Base-by-base conservation (phyloP, 106 monocot species). In the Triglochin maritima region DNA sequence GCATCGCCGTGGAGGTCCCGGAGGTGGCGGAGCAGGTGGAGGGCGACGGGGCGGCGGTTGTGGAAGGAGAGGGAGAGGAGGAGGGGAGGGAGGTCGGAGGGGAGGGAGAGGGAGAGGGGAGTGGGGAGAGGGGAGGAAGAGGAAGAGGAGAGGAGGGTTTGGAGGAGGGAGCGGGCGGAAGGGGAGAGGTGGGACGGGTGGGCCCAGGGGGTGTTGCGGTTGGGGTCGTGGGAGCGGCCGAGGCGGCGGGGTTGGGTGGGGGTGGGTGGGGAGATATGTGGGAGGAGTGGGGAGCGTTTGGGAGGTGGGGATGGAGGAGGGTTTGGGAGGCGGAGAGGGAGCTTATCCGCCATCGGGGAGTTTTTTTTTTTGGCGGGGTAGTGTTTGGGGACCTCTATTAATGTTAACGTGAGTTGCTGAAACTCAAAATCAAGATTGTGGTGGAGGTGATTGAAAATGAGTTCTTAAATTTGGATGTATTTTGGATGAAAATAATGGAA, bases 181-280 rank as follows among this genome's bases (percentile, higher is more conserved):
- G 73, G 59, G 70, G 87, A 83, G 77, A 69, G 75, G 59, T 68
- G 77, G 60, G 83, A 67, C 55, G 67, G 44, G 61, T 84, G 50
- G 57, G 73, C 58, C 86, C 86, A 90, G 17, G 90, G 86, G 41
- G 79, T 81, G 5, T 84, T 84, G 57, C 86, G 71, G 79, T 90
- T 87, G 79, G 84, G 78, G 59, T 83, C 86, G 46, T 43, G 75
- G 74, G 17, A 59, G 16, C 63, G 67, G 57, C 92, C 92, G 64
- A 92, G 92, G 58, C 74, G 83, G 44, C 13, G 66, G n/a, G 6
- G 16, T 17, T 4, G 46, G 63, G 11, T 9, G 59, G 9, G 58
- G 60, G 59, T 70, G 55, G 56, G 43, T 50, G 55, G 69, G 76
- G 76, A 69, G 76, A 12, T 74, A 47, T 48, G 59, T 59, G 59